These are phyloP conservation scores for Teratosphaeria viscida DNA, from an alignment of 2,329 filamentous ascomycete genomes.

Conservation along the genomic window DNA sequence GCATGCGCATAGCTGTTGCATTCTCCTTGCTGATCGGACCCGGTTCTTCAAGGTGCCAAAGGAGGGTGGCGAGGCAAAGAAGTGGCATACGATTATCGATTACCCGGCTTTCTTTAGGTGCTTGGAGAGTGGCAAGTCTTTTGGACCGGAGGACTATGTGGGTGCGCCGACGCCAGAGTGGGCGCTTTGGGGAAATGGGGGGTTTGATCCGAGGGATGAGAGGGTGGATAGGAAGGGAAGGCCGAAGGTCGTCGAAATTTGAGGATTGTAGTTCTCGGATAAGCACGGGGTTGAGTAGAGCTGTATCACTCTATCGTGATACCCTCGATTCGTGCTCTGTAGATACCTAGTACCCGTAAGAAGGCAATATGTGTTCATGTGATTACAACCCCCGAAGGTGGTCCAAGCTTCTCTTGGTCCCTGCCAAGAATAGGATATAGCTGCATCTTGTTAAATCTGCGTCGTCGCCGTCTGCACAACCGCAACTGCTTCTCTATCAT, in stretches of 20 bases:
- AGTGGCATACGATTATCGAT: conserved; percentile 84
- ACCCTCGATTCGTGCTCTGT: background rate
- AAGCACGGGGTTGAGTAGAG: no score
- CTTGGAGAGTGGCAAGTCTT: conserved; percentile 56
- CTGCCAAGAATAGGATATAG: background rate
- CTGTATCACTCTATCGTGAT: background rate
- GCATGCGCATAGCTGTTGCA: conserved; percentile 89
- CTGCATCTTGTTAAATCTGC: background rate
- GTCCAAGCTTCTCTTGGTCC: background rate
- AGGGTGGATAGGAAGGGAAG: conserved; percentile 74
- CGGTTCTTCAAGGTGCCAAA: conserved; percentile 52
- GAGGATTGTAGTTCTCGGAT: background rate
- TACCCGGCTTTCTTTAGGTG: conserved; percentile 81
- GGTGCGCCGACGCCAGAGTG: conserved; percentile 73
- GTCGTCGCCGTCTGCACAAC: background rate
- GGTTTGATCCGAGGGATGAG: conserved; percentile 83
- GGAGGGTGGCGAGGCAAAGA: conserved; percentile 43
- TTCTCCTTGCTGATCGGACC: conserved; percentile 66
- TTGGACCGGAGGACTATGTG: conserved; percentile 85
- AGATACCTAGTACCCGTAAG: no score
- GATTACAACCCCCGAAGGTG: background rate
- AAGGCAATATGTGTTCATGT: no score
- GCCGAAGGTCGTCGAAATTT: conserved; percentile 11
- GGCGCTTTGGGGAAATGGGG: conserved; percentile 89
- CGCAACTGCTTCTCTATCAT: background rate